A percentile compares a stretch with the other conserved stretches of the same genome.
phyloP scores from a whole-genome alignment of 2,329 filamentous ascomycete species.

The Cryoendolithus antarcticus region DNA sequence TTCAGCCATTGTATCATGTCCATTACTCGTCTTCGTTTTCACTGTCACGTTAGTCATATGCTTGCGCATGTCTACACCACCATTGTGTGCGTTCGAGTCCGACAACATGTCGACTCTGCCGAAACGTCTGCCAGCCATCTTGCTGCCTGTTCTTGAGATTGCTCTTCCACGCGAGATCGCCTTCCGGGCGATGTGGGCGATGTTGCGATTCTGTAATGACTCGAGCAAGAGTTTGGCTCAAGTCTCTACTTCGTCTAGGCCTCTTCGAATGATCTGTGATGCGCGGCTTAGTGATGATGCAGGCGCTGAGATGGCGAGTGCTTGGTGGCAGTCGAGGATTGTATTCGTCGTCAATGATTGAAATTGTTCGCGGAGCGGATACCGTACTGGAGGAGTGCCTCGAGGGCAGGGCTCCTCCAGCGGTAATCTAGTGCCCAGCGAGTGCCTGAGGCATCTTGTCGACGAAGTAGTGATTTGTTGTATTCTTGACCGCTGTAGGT shows the following conservation, averaged over 20 bases:
- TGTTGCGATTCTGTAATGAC: constrained; percentile 4
- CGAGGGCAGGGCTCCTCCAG: constrained; percentile 6
- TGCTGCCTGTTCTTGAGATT: no score
- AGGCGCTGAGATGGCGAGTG: constrained; percentile 1
- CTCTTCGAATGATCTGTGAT: constrained; percentile 1
- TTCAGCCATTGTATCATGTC: constrained; percentile 1
- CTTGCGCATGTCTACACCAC: no score
- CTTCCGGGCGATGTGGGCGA: no score
- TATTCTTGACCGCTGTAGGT: no score
- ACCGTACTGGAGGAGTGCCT: constrained; percentile 7
- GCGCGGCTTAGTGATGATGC: neutral
- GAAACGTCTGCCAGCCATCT: no score
- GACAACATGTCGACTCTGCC: no score
- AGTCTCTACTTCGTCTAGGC: constrained; percentile 3
- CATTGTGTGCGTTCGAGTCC: no score
- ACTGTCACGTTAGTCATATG: no score
- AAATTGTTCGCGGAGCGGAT: constrained; percentile 6
- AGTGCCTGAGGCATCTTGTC: constrained; percentile 8
- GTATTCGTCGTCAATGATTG: constrained; percentile 6
- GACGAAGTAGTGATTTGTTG: constrained; percentile 5
- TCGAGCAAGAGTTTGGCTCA: constrained; percentile 4
- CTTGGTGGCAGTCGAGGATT: constrained; percentile 5
- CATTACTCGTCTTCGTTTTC: constrained; percentile 1
- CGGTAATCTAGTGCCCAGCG: constrained; percentile 8
- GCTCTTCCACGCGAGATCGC: no score